Evolutionary conservation across 192 early-diverging fungal species (phyloP).

Genomic region (Borealophlyctis nickersoniae): DNA sequence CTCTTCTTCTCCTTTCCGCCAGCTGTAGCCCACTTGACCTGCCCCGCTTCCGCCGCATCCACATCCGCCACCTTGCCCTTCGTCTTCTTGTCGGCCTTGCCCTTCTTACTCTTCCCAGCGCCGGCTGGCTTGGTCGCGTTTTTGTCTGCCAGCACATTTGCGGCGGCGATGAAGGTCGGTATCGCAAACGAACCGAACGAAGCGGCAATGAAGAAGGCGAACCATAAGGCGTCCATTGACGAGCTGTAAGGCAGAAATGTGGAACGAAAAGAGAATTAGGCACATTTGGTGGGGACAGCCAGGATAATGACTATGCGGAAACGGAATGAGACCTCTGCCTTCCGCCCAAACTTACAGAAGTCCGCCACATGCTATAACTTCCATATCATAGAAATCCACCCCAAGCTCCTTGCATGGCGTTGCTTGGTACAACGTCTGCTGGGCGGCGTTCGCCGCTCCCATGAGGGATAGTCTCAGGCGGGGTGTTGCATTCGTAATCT

Average conservation of each 20-base stretch:
- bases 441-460: neutral
- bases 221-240: slow-evolving; percentile 21
- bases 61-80: slow-evolving; percentile 16
- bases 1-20: too few species aligned
- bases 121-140: slow-evolving; percentile 10
- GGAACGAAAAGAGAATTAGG: too few species aligned
- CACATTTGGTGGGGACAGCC: too few species aligned
- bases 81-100: slow-evolving; percentile 11
- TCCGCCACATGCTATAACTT: slow-evolving; percentile 21
- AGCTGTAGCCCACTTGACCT: slow-evolving; percentile 19
- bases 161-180: slow-evolving; percentile 21
- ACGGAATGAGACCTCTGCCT: too few species aligned
- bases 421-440: neutral
- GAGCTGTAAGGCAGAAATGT: too few species aligned
- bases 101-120: neutral
- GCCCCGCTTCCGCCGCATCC: slow-evolving; percentile 20
- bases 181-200: slow-evolving; percentile 11
- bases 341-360: slow-evolving; percentile 3
- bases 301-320: too few species aligned
- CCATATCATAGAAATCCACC: slow-evolving; percentile 8
- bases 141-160: slow-evolving; percentile 24
- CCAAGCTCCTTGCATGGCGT: slow-evolving; percentile 12
- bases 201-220: slow-evolving; percentile 23
- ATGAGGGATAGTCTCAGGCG: neutral
- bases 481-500: slow-evolving; percentile 8